Base-by-base conservation (phyloP, 306 rosid genomes). In the Sophora flavescens region DNA sequence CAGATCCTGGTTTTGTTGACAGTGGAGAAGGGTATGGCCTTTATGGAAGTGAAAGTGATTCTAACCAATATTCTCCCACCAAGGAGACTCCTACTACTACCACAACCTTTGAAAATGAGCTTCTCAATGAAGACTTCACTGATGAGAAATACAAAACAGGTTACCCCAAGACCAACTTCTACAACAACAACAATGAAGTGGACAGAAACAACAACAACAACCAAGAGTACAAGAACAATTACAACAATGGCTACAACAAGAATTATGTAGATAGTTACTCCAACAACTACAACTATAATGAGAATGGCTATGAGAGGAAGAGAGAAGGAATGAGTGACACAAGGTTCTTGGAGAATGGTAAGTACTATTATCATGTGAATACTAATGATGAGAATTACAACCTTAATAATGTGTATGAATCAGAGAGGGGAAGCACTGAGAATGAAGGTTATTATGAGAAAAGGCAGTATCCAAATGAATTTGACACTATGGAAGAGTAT, bases 321-420 rank as follows among this genome's bases (percentile, higher is more conserved):
- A 82, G 70, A 38, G 86, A 90, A 77, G 97, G 94, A 75, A 86
- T 87, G 98, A 93, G 96, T 78, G 94, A 93, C 77, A 90, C 94
- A n/a, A 85, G 94, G 88, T 86, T 76, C 65, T 1, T 78, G 86
- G 91, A 90, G 77, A 85, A 89, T 63, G 93, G 90, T 2, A 89
- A 53, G 85, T 87, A 89, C 64, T 68, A 11, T 72, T 41, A 72
- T 50, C 45, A 77, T 44, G 78, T 75, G 48, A 69, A 82, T 56
- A 62, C 30, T 82, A 75, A 80, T 28, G 76, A 78, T 26, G 64
- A 75, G 56, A 86, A 75, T 33, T 57, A 78, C 45, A 74, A 82
- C 60, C 72, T 60, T 57, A 75, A 44, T 44, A 44, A 72, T 45
- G 80, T 53, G 64, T 86, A 83, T 41, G 84, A 74, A 58, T 71